A percentile compares a stretch with the other conserved stretches of the same genome.
Conservation (phyloP, 2,329 filamentous ascomycete species). For the Leptographium procerum region DNA sequence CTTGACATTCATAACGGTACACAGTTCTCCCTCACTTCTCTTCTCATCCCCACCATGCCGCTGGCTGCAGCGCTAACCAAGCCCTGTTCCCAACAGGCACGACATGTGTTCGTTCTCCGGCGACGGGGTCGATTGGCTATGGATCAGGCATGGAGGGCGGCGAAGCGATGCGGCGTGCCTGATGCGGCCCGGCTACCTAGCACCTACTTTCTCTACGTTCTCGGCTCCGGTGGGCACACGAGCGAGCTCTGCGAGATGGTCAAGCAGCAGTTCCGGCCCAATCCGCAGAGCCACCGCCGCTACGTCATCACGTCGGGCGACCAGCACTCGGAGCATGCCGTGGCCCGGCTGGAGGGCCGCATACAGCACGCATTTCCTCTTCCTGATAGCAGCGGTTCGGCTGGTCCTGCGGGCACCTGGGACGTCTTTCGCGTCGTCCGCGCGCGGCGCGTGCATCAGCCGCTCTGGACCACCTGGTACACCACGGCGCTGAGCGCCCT, state of each 20-base stretch:
- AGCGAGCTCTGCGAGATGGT: slow-evolving; percentile 89
- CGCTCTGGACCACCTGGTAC: slow-evolving; percentile 59
- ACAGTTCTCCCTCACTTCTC: neutral
- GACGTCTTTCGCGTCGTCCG: slow-evolving; percentile 60
- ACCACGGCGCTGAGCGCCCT: slow-evolving; percentile 53
- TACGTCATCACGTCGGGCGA: slow-evolving; percentile 77
- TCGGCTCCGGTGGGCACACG: slow-evolving; percentile 90
- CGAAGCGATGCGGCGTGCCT: slow-evolving; percentile 6
- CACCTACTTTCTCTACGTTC: slow-evolving; percentile 61
- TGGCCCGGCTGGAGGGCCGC: slow-evolving; percentile 50
- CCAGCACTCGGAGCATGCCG: slow-evolving; percentile 52
- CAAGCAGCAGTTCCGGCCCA: slow-evolving; percentile 40
- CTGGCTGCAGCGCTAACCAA: neutral
- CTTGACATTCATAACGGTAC: neutral
- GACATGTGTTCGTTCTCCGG: slow-evolving; percentile 4
- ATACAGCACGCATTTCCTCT: slow-evolving; percentile 22
- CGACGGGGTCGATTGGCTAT: neutral
- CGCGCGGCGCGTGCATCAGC: slow-evolving; percentile 73
- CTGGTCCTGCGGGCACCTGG: slow-evolving; percentile 35
- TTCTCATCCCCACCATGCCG: neutral
- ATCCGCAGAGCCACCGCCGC: slow-evolving; percentile 53
- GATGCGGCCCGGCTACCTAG: slow-evolving; percentile 13
- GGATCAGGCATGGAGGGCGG: slow-evolving; percentile 5
- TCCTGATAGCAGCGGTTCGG: neutral
- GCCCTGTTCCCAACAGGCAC: slow-evolving; percentile 3